phyloP scores from a whole-genome alignment of 1,284 basidiomycete species.

The Ceraceosorus bombacis region DNA sequence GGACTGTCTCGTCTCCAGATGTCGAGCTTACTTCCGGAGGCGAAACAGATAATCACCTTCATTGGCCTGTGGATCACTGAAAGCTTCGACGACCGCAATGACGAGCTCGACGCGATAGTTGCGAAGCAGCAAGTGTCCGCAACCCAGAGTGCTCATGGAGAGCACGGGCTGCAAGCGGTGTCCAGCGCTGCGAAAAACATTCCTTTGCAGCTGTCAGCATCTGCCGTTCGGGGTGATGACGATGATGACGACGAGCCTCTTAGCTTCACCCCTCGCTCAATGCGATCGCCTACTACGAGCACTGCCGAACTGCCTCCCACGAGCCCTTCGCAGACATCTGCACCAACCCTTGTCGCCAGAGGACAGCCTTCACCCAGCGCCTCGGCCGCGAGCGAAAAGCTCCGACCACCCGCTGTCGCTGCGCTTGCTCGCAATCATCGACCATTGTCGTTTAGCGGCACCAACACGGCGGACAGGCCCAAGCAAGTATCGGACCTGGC shows the following conservation, averaged over 20 bases:
- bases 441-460: background rate
- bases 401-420: constrained; percentile 2
- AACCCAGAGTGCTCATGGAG: constrained; percentile 12
- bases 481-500: background rate
- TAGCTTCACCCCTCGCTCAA: constrained; percentile 31
- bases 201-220: too few relatives aligned
- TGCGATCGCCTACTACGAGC: constrained; percentile 22
- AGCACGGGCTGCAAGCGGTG: background rate
- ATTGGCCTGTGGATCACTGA: constrained; percentile 87
- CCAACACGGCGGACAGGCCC: constrained; percentile 2
- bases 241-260: constrained; percentile 41
- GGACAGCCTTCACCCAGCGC: background rate
- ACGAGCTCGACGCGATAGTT: constrained; percentile 1
- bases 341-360: constrained; percentile 8
- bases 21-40: constrained; percentile 75
- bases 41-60: constrained; percentile 70
- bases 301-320: constrained; percentile 16
- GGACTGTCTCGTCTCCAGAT: constrained; percentile 58
- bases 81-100: constrained; percentile 57
- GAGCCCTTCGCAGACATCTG: constrained; percentile 12
- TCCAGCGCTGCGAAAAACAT: constrained; percentile 5
- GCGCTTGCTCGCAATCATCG: background rate
- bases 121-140: constrained; percentile 6
- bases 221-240: constrained; percentile 19
- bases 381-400: constrained; percentile 1